Percentiles rank a stretch among this genome's conserved stretches.
Evolutionary conservation across 345 rosid genomes (phyloP).

Genomic region (Raphanus raphanistrum): DNA sequence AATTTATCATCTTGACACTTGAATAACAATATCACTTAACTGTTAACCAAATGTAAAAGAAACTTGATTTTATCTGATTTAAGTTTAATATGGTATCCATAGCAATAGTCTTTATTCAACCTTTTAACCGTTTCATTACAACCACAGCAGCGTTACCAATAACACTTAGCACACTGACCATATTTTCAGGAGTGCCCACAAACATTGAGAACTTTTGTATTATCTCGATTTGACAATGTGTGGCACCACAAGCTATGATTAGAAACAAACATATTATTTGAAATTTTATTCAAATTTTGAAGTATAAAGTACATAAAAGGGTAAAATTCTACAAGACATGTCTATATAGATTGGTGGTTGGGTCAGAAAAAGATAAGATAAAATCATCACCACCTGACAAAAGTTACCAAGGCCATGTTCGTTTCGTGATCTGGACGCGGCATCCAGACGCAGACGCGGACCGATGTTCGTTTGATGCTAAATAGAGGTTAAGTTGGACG

Average conservation of each 20-base stretch:
- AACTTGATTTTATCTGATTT: neutral
- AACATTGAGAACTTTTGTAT: neutral
- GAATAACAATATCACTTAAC: neutral
- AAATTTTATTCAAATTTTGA: conserved; percentile 24
- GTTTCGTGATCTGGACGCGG: too few relatives aligned
- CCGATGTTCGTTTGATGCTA: too few relatives aligned
- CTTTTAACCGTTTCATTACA: neutral
- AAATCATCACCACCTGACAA: conserved; percentile 28
- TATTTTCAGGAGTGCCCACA: neutral
- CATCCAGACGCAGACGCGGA: too few relatives aligned
- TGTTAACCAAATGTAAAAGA: neutral
- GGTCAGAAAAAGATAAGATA: conserved; percentile 10
- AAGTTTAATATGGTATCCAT: neutral
- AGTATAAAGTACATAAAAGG: conserved; percentile 1
- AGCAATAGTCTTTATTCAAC: neutral
- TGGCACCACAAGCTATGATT: conserved; percentile 16
- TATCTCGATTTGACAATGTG: conserved; percentile 18
- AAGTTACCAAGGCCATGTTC: too few relatives aligned
- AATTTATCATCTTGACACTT: neutral
- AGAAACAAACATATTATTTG: conserved; percentile 4
- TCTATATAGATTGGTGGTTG: conserved; percentile 2
- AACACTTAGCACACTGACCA: neutral
- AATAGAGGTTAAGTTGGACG: too few relatives aligned
- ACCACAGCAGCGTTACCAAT: neutral
- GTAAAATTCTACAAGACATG: conserved; percentile 2